Percentiles rank a stretch among this genome's conserved stretches.
Evolutionary conservation across 1,139 yeast genomes (phyloP).

Genomic region (Zygosaccharomyces sapae): DNA sequence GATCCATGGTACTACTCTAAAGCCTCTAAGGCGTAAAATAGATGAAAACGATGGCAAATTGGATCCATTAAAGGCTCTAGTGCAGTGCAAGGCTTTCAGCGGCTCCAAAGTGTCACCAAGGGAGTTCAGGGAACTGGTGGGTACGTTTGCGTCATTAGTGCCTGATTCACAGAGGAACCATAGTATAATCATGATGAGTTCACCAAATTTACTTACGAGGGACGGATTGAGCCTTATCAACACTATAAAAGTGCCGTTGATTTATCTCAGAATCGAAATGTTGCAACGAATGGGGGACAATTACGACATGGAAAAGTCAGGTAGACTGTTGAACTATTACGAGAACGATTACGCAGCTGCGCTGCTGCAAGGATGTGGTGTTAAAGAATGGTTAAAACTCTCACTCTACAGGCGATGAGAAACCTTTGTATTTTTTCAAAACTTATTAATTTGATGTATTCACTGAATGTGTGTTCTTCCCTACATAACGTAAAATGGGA

Average conservation of each 20-base stretch:
- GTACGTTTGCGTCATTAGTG: conserved; percentile 48
- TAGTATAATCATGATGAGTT: conserved; percentile 46
- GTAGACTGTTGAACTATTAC: conserved; percentile 29
- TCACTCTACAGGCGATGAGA: conserved; percentile 6
- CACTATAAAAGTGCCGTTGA: conserved; percentile 51
- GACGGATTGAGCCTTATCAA: conserved; percentile 58
- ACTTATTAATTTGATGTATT: not conserved
- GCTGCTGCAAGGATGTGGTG: conserved; percentile 27
- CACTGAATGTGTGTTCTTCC: not conserved
- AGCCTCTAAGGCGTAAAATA: conserved; percentile 23
- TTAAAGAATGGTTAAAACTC: conserved; percentile 30
- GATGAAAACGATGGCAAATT: conserved; percentile 9
- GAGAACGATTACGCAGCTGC: conserved; percentile 31
- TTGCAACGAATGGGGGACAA: conserved; percentile 28
- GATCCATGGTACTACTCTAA: conserved; percentile 34
- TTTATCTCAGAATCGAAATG: conserved; percentile 45
- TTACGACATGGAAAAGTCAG: conserved; percentile 43
- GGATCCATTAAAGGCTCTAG: conserved; percentile 37
- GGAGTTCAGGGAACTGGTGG: conserved; percentile 55
- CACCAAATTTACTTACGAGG: conserved; percentile 57
- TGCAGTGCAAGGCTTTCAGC: conserved; percentile 56
- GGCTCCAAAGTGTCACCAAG: conserved; percentile 47
- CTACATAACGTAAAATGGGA: not conserved
- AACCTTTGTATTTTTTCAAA: not conserved
- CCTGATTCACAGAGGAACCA: conserved; percentile 32